These are phyloP conservation scores for Metschnikowia orientalis DNA, from an alignment of 805 yeast genomes.

Conservation along the genomic window DNA sequence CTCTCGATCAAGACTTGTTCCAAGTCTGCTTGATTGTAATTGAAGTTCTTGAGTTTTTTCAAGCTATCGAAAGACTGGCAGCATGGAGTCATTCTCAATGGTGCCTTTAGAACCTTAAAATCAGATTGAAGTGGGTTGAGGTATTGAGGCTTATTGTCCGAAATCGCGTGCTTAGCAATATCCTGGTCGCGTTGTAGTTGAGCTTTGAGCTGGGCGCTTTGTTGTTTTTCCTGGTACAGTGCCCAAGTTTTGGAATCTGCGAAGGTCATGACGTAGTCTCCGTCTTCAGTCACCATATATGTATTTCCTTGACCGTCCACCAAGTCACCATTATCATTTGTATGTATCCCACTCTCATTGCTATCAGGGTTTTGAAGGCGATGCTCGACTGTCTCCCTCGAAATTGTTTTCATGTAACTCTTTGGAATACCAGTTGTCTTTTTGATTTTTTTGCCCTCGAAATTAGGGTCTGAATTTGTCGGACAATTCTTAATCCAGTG, in stretches of 20 bases:
- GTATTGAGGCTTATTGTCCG: conserved; percentile 39
- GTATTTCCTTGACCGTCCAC: conserved; percentile 47
- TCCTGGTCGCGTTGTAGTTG: conserved; percentile 49
- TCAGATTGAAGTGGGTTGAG: conserved; percentile 56
- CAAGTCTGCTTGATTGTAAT: conserved; percentile 34
- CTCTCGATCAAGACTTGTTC: conserved; percentile 59
- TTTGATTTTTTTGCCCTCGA: conserved; percentile 87
- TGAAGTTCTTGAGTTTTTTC: conserved; percentile 44
- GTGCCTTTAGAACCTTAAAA: conserved; percentile 54
- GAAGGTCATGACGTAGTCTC: conserved; percentile 92
- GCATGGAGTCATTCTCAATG: conserved; percentile 77
- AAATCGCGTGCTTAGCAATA: conserved; percentile 26
- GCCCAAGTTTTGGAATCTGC: conserved; percentile 94
- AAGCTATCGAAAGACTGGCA: conserved; percentile 57
- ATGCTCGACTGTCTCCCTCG: conserved; percentile 61
- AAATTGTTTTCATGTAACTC: conserved; percentile 81
- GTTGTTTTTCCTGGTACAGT: conserved; percentile 68
- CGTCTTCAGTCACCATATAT: conserved; percentile 88
- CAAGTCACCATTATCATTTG: conserved; percentile 41
- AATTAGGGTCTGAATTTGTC: conserved; percentile 83
- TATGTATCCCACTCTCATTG: conserved; percentile 26
- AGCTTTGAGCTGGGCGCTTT: conserved; percentile 42
- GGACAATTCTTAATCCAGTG: conserved; percentile 98
- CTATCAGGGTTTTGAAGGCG: conserved; percentile 38
- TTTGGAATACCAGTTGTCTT: conserved; percentile 97